phyloP scores from a whole-genome alignment of 129 eudicot species.

The Heracleum sosnowskyi region DNA sequence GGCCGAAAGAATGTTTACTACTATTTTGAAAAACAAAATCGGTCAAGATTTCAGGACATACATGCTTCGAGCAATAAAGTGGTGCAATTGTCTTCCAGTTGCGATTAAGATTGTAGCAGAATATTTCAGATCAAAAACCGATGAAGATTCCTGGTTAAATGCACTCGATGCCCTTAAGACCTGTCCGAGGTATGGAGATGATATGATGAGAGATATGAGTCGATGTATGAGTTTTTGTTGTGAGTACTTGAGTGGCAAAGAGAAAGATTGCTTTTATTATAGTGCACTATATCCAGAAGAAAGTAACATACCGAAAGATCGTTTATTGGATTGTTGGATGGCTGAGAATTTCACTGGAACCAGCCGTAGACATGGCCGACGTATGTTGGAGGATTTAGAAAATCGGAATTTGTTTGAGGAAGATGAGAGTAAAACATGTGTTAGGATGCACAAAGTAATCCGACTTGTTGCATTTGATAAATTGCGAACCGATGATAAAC shows the following conservation, averaged over 20 bases:
- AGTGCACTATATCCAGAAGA: too few species aligned
- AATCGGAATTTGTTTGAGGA: constrained; percentile 16
- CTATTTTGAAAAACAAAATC: constrained; percentile 13
- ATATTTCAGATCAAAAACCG: constrained; percentile 17
- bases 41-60: not conserved
- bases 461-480: constrained; percentile 17
- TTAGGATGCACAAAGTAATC: constrained; percentile 5
- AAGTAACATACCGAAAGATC: constrained; percentile 17
- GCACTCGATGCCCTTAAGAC: constrained; percentile 16
- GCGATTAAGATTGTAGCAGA: constrained; percentile 31
- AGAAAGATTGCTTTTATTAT: constrained; percentile 26
- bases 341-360: too few species aligned
- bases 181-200: constrained; percentile 23
- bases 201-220: constrained; percentile 10
- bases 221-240: constrained; percentile 21
- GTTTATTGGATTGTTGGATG: constrained; percentile 26
- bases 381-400: too few species aligned
- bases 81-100: constrained; percentile 24
- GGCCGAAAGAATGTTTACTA: constrained; percentile 21
- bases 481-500: not conserved
- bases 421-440: constrained; percentile 2
- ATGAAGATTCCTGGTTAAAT: constrained; percentile 21
- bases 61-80: constrained; percentile 9
- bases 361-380: too few species aligned
- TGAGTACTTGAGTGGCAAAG: constrained; percentile 18